These are phyloP conservation scores for Eucalyptus lansdowneana DNA, from an alignment of 345 rosid species.

Conservation along the genomic window DNA sequence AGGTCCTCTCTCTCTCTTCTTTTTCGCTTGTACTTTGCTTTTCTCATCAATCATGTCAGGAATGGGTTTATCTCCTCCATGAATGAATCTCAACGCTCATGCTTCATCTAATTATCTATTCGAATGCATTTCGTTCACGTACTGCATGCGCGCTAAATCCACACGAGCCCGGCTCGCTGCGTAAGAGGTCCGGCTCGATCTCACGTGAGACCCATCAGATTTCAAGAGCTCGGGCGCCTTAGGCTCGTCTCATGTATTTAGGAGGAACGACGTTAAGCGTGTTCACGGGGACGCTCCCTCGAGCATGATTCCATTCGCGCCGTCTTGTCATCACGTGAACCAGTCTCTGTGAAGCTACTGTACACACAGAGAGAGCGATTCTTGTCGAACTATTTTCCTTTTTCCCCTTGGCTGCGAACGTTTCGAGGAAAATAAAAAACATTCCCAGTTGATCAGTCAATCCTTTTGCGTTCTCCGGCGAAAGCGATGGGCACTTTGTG, in stretches of 20 bases:
- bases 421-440: neutral
- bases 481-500: neutral
- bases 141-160: neutral
- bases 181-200: neutral
- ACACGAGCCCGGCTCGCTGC: neutral
- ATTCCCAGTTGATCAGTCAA: too few species aligned
- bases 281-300: neutral
- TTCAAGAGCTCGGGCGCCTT: neutral
- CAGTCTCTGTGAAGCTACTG: neutral
- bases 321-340: neutral
- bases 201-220: neutral
- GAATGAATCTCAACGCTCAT: neutral
- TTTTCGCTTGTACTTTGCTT: neutral
- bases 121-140: neutral
- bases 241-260: neutral
- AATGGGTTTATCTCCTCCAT: neutral
- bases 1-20: conserved; percentile 13
- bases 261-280: neutral
- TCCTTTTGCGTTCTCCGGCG: neutral
- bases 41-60: neutral
- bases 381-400: neutral
- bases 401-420: neutral
- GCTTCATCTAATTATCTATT: neutral
- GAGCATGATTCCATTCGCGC: neutral
- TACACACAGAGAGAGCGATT: neutral